phyloP scores from a whole-genome alignment of 2,329 filamentous ascomycete genomes.

The Acephala macrosclerotiorum region DNA sequence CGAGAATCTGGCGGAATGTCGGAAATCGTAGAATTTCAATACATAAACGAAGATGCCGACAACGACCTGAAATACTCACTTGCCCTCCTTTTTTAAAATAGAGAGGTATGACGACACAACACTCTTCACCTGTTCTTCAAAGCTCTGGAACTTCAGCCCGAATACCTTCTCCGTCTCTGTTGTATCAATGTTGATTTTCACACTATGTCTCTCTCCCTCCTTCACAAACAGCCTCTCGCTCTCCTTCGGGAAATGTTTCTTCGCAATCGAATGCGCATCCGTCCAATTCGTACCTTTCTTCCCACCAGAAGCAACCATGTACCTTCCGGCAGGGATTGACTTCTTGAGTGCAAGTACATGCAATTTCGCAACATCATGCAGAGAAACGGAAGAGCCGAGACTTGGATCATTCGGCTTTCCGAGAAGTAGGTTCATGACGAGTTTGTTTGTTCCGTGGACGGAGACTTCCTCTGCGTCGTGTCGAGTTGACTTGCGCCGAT shows the following conservation, averaged over 20 bases:
- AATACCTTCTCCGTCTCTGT: constrained; percentile 2
- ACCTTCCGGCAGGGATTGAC: neutral
- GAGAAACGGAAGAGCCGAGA: neutral
- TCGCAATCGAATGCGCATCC: neutral
- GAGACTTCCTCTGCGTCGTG: neutral
- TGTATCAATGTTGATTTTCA: constrained; percentile 1
- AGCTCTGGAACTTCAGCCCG: constrained; percentile 1
- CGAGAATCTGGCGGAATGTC: too few relatives aligned
- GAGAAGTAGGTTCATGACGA: neutral
- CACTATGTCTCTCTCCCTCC: neutral
- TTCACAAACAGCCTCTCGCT: neutral
- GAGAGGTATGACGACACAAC: neutral
- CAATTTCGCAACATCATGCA: constrained; percentile 1
- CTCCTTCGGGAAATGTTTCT: neutral
- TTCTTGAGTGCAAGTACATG: neutral
- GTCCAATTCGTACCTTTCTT: neutral
- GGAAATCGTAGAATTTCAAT: too few relatives aligned
- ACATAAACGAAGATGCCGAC: neutral
- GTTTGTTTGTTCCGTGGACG: neutral
- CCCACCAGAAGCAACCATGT: constrained; percentile 2
- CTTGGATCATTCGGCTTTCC: neutral
- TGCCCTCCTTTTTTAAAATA: neutral
- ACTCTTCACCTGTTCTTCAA: constrained; percentile 5
- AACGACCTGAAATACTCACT: neutral
- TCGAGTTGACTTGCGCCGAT: neutral